Percentiles rank a stretch among this genome's conserved stretches.
These are phyloP conservation scores for Trypanosomatidae sp. DNA, from an alignment of 208 protist genomes.

Conservation along the genomic window DNA sequence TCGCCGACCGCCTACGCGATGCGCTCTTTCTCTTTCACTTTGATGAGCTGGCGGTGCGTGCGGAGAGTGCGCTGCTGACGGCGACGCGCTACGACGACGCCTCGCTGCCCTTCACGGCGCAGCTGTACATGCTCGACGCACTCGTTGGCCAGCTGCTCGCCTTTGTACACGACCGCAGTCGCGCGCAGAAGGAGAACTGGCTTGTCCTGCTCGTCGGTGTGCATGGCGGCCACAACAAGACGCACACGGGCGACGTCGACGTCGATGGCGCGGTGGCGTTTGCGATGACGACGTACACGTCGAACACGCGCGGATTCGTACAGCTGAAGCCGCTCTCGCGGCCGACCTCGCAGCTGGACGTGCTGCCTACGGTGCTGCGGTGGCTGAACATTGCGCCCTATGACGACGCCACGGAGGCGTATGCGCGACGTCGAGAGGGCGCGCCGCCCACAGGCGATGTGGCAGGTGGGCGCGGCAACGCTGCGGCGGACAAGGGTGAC, in stretches of 20 bases:
- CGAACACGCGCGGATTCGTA: constrained; percentile 19
- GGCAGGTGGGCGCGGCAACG: too few species aligned
- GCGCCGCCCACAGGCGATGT: too few species aligned
- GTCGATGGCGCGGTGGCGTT: constrained; percentile 35
- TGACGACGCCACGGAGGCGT: constrained; percentile 27
- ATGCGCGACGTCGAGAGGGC: background rate
- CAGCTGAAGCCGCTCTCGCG: constrained; percentile 17
- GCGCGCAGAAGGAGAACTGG: constrained; percentile 62
- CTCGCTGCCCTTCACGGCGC: constrained; percentile 29
- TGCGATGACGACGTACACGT: constrained; percentile 44
- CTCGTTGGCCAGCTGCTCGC: constrained; percentile 53
- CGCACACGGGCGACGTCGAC: constrained; percentile 4
- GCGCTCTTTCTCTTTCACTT: constrained; percentile 61
- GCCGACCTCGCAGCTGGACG: constrained; percentile 47
- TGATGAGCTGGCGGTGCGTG: constrained; percentile 35
- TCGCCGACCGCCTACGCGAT: constrained; percentile 28
- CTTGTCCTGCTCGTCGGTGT: constrained; percentile 47
- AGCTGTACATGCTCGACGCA: constrained; percentile 58
- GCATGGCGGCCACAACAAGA: constrained; percentile 47
- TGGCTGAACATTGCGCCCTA: constrained; percentile 57
- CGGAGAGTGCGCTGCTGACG: constrained; percentile 20
- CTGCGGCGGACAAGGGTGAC: background rate
- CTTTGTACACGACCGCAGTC: constrained; percentile 32
- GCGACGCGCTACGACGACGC: constrained; percentile 30
- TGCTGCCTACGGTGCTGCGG: constrained; percentile 50